phyloP scores from a whole-genome alignment of 441 rosid genomes.

The Pelargonium cotyledonis region DNA sequence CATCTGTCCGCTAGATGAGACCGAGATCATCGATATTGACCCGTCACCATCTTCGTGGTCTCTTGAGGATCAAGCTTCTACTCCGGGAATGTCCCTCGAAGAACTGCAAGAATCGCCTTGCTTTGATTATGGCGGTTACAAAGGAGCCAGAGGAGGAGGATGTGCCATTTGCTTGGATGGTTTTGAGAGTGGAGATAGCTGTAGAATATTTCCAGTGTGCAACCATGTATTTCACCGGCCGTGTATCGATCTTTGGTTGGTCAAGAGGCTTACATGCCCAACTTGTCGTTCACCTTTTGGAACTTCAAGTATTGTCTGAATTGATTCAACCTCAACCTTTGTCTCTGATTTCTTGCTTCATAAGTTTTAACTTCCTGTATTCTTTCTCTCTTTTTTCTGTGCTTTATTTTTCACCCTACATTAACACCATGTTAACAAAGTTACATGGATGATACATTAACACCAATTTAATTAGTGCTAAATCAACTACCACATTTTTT shows the following conservation, averaged over 20 bases:
- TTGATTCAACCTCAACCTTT: too few relatives aligned
- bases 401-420: too few relatives aligned
- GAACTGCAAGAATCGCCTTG: background rate
- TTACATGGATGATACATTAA: too few relatives aligned
- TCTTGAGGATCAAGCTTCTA: background rate
- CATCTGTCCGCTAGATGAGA: background rate
- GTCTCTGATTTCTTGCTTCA: too few relatives aligned
- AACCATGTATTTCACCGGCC: background rate
- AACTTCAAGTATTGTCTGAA: background rate
- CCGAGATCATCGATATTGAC: background rate
- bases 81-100: background rate
- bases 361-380: too few relatives aligned
- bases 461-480: too few relatives aligned
- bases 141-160: background rate
- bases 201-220: background rate
- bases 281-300: background rate
- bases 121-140: background rate
- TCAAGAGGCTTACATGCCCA: background rate
- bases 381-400: too few relatives aligned
- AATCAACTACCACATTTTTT: too few relatives aligned
- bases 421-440: too few relatives aligned
- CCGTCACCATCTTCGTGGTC: background rate
- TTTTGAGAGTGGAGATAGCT: background rate
- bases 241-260: background rate
- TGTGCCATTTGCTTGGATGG: slow-evolving; percentile 3